A percentile compares a stretch with the other conserved stretches of the same genome.
Conservation (phyloP, 148 eudicot species). For the Camellia sinensis region DNA sequence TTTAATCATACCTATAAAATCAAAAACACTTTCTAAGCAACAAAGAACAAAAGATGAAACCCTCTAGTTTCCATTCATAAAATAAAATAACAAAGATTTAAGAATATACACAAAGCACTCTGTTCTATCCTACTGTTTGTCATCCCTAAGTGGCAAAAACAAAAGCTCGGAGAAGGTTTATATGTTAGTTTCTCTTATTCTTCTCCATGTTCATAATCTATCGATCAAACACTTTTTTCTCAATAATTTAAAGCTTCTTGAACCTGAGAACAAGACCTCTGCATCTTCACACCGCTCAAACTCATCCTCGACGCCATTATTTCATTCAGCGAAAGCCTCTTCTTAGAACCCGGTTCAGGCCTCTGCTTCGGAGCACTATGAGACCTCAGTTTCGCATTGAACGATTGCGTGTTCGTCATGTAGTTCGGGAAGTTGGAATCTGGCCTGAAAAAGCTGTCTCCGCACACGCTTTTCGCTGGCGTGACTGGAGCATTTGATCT, state of each 20-base stretch:
- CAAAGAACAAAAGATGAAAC: not conserved
- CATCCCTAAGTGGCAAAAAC: not conserved
- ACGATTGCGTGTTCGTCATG: slow-evolving; percentile 81
- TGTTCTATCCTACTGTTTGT: slow-evolving; percentile 20
- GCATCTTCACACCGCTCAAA: slow-evolving; percentile 79
- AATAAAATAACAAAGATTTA: slow-evolving; percentile 10
- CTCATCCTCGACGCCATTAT: slow-evolving; percentile 79
- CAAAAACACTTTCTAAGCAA: not conserved
- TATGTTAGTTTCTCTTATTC: not conserved
- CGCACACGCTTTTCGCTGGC: slow-evolving; percentile 81
- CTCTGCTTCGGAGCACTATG: slow-evolving; percentile 87
- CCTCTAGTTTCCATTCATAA: slow-evolving; percentile 8
- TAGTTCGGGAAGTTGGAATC: slow-evolving; percentile 57
- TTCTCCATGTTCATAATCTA: slow-evolving; percentile 4
- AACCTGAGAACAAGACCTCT: slow-evolving; percentile 53
- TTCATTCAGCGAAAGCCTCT: slow-evolving; percentile 58
- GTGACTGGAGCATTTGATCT: slow-evolving; percentile 46
- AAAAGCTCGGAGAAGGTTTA: not conserved
- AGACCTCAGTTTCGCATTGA: slow-evolving; percentile 75
- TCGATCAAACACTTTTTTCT: not conserved
- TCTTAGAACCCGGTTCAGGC: slow-evolving; percentile 57
- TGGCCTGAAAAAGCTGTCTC: slow-evolving; percentile 53
- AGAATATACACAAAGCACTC: slow-evolving; percentile 31
- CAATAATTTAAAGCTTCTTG: slow-evolving; percentile 47
- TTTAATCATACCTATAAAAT: no score